phyloP scores from a whole-genome alignment of 805 yeast species.

The Kregervanrija fluxuum region DNA sequence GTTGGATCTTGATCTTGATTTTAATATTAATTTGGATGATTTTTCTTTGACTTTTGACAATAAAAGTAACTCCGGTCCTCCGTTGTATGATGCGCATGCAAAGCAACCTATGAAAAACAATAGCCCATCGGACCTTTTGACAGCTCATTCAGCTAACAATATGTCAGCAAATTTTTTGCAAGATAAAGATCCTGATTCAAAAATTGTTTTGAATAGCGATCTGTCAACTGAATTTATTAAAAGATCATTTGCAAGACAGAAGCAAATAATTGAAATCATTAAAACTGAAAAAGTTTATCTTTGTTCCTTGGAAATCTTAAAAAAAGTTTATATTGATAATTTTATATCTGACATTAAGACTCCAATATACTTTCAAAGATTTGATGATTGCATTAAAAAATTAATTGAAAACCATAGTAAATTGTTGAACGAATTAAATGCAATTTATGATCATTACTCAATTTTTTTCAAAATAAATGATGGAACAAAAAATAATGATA shows the following conservation, averaged over 20 bases:
- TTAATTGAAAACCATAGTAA: conserved; percentile 27
- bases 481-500: conserved; percentile 6
- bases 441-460: conserved; percentile 17
- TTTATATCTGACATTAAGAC: conserved; percentile 27
- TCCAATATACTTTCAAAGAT: conserved; percentile 29
- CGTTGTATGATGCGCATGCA: too few relatives aligned
- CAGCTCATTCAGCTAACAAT: too few relatives aligned
- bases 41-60: too few relatives aligned
- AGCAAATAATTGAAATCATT: conserved; percentile 36
- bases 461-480: conserved; percentile 3
- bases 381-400: conserved; percentile 22
- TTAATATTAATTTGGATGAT: too few relatives aligned
- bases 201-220: too few relatives aligned
- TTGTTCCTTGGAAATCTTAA: conserved; percentile 35
- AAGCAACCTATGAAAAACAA: too few relatives aligned
- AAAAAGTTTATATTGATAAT: conserved; percentile 36
- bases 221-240: conserved; percentile 2
- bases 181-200: too few relatives aligned
- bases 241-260: conserved; percentile 21
- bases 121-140: too few relatives aligned
- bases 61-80: too few relatives aligned
- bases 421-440: conserved; percentile 23
- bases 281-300: conserved; percentile 43
- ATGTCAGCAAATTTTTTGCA: too few relatives aligned
- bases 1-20: too few relatives aligned